Percentiles rank a stretch among this genome's conserved stretches.
phyloP scores from a whole-genome alignment of 768 basidiomycete species.

The Kwoniella shandongensis region DNA sequence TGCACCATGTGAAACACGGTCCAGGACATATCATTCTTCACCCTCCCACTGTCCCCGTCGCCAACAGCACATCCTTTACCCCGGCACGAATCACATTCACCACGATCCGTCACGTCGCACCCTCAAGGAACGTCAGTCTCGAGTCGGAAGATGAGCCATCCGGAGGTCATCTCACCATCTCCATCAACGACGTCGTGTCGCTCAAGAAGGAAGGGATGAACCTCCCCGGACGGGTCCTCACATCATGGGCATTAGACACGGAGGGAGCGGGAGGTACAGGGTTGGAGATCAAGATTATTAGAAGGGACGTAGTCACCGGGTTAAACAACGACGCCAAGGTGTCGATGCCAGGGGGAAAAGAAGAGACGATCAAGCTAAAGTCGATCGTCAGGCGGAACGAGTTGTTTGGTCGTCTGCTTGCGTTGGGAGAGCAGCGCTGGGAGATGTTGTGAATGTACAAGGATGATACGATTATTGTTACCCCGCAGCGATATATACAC shows the following conservation, averaged over 20 bases:
- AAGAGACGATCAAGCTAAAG: conserved; percentile 21
- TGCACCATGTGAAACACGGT: conserved; percentile 26
- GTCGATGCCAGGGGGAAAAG: not conserved
- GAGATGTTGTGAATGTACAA: conserved; percentile 19
- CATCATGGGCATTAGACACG: conserved; percentile 15
- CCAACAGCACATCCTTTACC: conserved; percentile 1
- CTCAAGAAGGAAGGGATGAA: conserved; percentile 27
- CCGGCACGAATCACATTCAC: conserved; percentile 27
- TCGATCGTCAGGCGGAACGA: conserved; percentile 32
- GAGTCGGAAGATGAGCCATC: conserved; percentile 1
- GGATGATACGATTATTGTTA: too few relatives aligned
- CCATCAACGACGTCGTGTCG: conserved; percentile 29
- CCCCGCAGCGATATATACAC: too few relatives aligned
- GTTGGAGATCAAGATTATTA: conserved; percentile 19
- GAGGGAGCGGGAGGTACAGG: conserved; percentile 31
- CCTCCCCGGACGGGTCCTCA: conserved; percentile 3
- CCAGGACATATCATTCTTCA: conserved; percentile 33
- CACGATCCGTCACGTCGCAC: conserved; percentile 15
- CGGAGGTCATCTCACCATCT: conserved; percentile 14
- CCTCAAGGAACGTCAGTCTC: not conserved
- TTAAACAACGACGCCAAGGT: not conserved
- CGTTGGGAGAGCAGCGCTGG: conserved; percentile 30
- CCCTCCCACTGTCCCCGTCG: conserved; percentile 11
- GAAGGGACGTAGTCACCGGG: conserved; percentile 2
- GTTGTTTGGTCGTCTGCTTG: conserved; percentile 31